Percentiles rank a stretch among this genome's conserved stretches.
Evolutionary conservation across 2,329 filamentous ascomycete genomes (phyloP).

Genomic region (Pyrenochaeta sp.): DNA sequence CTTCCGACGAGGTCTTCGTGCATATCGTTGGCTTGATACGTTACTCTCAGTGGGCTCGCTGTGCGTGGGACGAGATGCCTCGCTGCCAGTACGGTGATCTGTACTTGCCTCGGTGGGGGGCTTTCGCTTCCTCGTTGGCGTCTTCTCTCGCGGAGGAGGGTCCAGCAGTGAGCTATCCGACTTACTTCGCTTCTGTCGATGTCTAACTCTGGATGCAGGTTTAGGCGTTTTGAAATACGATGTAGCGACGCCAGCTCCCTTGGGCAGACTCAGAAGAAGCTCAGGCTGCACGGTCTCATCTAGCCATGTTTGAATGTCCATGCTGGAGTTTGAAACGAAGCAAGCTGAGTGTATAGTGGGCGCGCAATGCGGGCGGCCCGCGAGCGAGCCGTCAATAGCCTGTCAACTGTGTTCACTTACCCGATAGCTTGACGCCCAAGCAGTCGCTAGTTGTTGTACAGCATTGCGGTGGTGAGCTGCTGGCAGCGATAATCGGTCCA

Average conservation of each 20-base stretch:
- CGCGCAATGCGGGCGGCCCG: conserved; percentile 18
- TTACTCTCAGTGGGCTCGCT: conserved; percentile 25
- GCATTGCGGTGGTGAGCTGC: conserved; percentile 27
- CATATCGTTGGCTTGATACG: conserved; percentile 45
- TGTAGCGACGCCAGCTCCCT: conserved; percentile 28
- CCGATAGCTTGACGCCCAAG: conserved; percentile 13
- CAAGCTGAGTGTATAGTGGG: not conserved
- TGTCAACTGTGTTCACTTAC: conserved; percentile 9
- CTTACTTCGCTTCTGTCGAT: conserved; percentile 43
- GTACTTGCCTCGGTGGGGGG: conserved; percentile 11
- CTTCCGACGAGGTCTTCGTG: conserved; percentile 56
- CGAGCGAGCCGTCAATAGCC: conserved; percentile 28
- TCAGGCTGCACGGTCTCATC: conserved; percentile 50
- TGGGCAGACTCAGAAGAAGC: conserved; percentile 33
- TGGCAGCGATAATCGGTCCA: conserved; percentile 26
- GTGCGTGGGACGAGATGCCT: conserved; percentile 22
- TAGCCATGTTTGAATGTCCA: conserved; percentile 59
- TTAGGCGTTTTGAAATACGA: conserved; percentile 27
- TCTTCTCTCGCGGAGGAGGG: conserved; percentile 18
- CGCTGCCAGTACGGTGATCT: conserved; percentile 20
- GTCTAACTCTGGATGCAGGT: conserved; percentile 26
- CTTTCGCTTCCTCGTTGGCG: conserved; percentile 6
- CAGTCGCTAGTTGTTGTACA: conserved; percentile 33
- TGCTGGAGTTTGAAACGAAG: conserved; percentile 20
- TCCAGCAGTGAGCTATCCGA: conserved; percentile 53